Conservation (phyloP, 805 yeast genomes). For the Wickerhamomyces subpelliculosus region DNA sequence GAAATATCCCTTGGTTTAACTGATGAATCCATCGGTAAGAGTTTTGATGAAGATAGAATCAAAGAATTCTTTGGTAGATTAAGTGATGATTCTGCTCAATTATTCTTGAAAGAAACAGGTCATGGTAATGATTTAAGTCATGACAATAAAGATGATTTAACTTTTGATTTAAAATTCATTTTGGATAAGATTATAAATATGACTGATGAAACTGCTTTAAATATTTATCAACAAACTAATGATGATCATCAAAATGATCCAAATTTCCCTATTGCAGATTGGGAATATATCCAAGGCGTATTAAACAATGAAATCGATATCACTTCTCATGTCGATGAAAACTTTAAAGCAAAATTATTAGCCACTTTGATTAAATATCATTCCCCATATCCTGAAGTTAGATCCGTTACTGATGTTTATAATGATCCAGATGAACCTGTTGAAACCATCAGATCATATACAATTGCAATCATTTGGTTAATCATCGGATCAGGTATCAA, state of each 20-base stretch:
- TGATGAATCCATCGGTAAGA: neutral
- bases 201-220: slow-evolving; percentile 30
- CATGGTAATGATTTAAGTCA: slow-evolving; percentile 3
- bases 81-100: neutral
- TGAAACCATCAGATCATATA: slow-evolving; percentile 39
- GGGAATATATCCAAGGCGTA: slow-evolving; percentile 25
- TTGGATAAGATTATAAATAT: slow-evolving; percentile 9
- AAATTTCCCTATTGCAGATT: slow-evolving; percentile 33
- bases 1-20: neutral
- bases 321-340: slow-evolving; percentile 11
- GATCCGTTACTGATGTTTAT: slow-evolving; percentile 49
- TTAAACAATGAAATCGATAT: slow-evolving; percentile 22
- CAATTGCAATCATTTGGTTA: slow-evolving; percentile 37
- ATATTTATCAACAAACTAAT: slow-evolving; percentile 29
- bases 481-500: slow-evolving; percentile 48
- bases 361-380: slow-evolving; percentile 34
- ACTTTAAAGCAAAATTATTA: slow-evolving; percentile 18
- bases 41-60: slow-evolving; percentile 1
- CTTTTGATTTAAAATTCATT: slow-evolving; percentile 3
- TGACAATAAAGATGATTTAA: neutral
- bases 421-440: slow-evolving; percentile 43
- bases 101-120: slow-evolving; percentile 1
- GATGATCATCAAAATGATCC: slow-evolving; percentile 38
- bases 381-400: slow-evolving; percentile 62
- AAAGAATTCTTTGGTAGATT: neutral